Evolutionary conservation across 768 basidiomycete genomes (phyloP).

Genomic region (Crepidotus variabilis): DNA sequence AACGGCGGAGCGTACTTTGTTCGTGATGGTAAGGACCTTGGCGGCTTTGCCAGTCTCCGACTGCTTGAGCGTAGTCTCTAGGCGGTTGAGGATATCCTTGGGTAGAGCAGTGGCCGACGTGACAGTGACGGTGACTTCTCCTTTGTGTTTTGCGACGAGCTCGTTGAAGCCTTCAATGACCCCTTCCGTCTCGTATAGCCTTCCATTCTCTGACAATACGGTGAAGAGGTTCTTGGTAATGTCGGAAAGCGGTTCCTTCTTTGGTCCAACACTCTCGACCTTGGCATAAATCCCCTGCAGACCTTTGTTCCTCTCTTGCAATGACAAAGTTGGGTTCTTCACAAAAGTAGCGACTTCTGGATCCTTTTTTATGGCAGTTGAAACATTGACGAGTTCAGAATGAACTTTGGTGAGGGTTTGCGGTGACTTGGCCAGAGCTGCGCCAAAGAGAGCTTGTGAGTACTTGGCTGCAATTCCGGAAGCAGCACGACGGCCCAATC

Average conservation of each 20-base stretch:
- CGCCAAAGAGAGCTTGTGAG: constrained; percentile 77
- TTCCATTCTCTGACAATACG: constrained; percentile 91
- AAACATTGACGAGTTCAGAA: constrained; percentile 71
- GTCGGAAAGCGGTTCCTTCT: constrained; percentile 77
- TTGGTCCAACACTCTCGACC: constrained; percentile 54
- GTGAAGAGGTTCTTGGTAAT: constrained; percentile 89
- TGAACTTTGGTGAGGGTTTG: constrained; percentile 83
- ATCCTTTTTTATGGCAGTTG: constrained; percentile 61
- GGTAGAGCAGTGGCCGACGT: constrained; percentile 83
- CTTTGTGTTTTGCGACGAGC: constrained; percentile 84
- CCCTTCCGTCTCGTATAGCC: constrained; percentile 77
- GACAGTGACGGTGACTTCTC: constrained; percentile 90
- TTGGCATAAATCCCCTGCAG: constrained; percentile 66
- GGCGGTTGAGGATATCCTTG: constrained; percentile 66
- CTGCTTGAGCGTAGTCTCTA: constrained; percentile 85
- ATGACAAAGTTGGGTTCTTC: constrained; percentile 87
- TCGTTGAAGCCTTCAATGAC: constrained; percentile 92
- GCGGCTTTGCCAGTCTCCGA: constrained; percentile 83
- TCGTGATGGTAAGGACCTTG: constrained; percentile 84
- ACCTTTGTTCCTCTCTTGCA: constrained; percentile 67
- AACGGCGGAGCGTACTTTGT: constrained; percentile 64
- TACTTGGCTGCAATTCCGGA: constrained; percentile 81
- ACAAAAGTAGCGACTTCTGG: constrained; percentile 71
- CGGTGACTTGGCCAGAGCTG: constrained; percentile 80
- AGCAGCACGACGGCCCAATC: constrained; percentile 66